Base-by-base conservation (phyloP, 2,329 filamentous ascomycete species). In the Ophiostoma ulmi region DNA sequence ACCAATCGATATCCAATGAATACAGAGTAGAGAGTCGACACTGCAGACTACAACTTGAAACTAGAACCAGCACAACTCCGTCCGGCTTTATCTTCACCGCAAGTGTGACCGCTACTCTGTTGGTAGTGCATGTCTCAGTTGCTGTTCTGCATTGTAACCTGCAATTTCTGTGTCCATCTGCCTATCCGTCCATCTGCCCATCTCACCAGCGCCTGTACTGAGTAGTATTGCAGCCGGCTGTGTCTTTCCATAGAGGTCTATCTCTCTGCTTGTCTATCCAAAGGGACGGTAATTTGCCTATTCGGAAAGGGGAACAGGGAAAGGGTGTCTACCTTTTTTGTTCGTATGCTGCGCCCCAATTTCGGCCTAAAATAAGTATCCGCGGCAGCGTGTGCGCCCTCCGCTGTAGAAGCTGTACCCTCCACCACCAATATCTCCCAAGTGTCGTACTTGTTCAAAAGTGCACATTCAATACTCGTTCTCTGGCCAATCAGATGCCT, bases 101-200 rank as follows among this genome's bases (percentile, higher is more conserved):
- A 64, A 64, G 61, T 64, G 61, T 64, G 61, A 64, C 61, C 61
- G 61, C 61, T 64, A 64, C 61, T 64, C 61, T 64, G 17, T 31
- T 10, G 55, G 31, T 35, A 31, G 61, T 64, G 31, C 61, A n/a
- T 64, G 61, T 64, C 61, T 64, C 61, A 64, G 31, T 36, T 39
- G 61, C 20, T 64, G 61, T 39, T 38, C 31, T 36, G 17, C 31
- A 64, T 31, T 17, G 35, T n/a, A 20, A n/a, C 17, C n/a, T 31
- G 31, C 31, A 31, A 31, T 5, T 14, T 13, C 26, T 14, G 26
- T 44, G 41, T 44, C 41, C 20, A 17, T 17, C 41, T 13, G 17
- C 41, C 41, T 13, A 44, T 44, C 17, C n/a, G 44, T 7, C 5
- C 44, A 48, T 48, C 17, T 48, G 17, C 14, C 14, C 44, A 48